Evolutionary conservation across 768 basidiomycete species (phyloP).

Genomic region (Arthromyces matolae): DNA sequence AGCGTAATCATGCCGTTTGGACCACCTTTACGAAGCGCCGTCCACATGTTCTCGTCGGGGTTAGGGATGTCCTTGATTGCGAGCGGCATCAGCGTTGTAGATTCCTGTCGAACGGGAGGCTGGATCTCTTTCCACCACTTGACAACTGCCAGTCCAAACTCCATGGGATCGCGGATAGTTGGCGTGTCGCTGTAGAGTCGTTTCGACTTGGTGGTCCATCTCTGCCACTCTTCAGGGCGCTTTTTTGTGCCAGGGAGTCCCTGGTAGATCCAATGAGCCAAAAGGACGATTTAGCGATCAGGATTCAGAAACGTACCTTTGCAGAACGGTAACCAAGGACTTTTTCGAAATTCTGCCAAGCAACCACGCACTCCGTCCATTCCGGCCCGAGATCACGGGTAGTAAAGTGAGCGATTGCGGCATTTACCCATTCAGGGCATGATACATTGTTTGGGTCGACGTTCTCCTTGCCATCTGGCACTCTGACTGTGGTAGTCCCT

Average conservation of each 20-base stretch:
- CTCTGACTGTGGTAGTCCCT: background rate
- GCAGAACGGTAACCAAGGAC: background rate
- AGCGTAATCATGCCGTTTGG: slow-evolving; percentile 10
- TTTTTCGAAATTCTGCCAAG: slow-evolving; percentile 8
- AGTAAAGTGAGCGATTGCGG: background rate
- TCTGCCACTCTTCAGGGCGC: slow-evolving; percentile 14
- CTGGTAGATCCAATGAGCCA: too few species aligned
- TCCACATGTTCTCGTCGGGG: slow-evolving; percentile 3
- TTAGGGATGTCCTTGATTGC: background rate
- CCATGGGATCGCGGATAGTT: slow-evolving; percentile 9
- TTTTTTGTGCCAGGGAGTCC: background rate
- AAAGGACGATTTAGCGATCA: too few species aligned
- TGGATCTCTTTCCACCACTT: slow-evolving; percentile 18
- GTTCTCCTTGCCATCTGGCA: slow-evolving; percentile 5
- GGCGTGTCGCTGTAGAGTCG: slow-evolving; percentile 6
- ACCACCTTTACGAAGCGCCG: slow-evolving; percentile 6
- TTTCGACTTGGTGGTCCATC: slow-evolving; percentile 9
- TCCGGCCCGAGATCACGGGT: background rate
- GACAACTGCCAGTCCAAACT: slow-evolving; percentile 13
- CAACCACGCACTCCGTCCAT: background rate
- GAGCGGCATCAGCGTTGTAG: background rate
- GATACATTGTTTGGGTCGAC: background rate
- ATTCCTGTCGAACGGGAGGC: slow-evolving; percentile 2
- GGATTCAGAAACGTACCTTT: slow-evolving; percentile 1
- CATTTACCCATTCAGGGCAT: background rate